Evolutionary conservation across 257 asterid species (phyloP), one percentile per base, ranked within the genome.

Genomic region (Verbena officinalis): DNA sequence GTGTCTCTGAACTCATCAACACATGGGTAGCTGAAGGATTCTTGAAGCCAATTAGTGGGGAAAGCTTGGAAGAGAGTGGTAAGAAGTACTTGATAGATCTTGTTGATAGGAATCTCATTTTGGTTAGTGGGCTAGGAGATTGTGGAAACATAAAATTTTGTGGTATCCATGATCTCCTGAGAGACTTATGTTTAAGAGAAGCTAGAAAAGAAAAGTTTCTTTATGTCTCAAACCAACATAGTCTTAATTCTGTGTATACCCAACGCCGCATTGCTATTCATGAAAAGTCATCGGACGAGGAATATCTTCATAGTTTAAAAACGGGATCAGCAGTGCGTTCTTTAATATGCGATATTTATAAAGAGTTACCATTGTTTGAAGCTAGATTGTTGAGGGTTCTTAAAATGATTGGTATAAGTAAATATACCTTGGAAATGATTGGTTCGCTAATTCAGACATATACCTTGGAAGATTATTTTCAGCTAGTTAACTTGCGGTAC

Each of bases 1-100:
- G 13, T 23, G 60, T 48, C 12, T 39, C 71, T 1, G 4, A 38
- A 1, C 62, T 72, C 17, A 57, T 49, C 24, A 50, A n/a, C 6
- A 24, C 49, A 34, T 64, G 71, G 77, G 51, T 72, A 5, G 72
- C 56, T 0, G 77, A 64, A 49, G 72, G 67, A 13, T 62, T 71
- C 21, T 0, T 71, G 3, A 55, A 48, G 9, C 70, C 60, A 24
- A 15, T 11, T 4, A 8, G 2, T 15, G 44, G 33, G 0, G 40
- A 44, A 33, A 55, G 24, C 7, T 62, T 70, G 36, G 70, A 70
- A 56, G 66, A 55, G 24, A 53, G 46, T 17, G 71, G 40, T 15
- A 9, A n/a, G 5, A 16, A 63, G 9, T 55, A 63, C 21, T 12
- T 71, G 10, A 38, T 0, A 3, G 62, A 55, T 1, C 66, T 71